A percentile compares a stretch with the other conserved stretches of the same genome.
Conservation (phyloP, 495 filamentous ascomycete genomes). For the Aspergillus sclerotioniger region DNA sequence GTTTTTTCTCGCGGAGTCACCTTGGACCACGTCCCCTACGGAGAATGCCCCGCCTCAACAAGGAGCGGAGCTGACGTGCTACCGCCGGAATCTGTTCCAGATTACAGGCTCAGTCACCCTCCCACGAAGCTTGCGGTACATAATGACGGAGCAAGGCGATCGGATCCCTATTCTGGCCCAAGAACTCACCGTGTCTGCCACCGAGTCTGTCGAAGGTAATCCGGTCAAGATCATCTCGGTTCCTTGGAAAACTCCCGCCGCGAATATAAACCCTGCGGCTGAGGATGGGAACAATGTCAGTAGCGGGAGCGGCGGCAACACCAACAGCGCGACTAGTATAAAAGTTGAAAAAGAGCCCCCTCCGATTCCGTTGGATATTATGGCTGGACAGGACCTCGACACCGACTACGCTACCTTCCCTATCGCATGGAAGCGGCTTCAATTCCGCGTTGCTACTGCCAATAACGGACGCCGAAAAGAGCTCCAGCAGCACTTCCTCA, state of each 20-base stretch:
- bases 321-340: conserved; percentile 45
- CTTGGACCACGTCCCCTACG: conserved; percentile 63
- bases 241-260: conserved; percentile 85
- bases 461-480: conserved; percentile 77
- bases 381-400: conserved; percentile 75
- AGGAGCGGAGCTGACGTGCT: conserved; percentile 81
- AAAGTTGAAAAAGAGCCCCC: conserved; percentile 66
- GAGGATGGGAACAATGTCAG: conserved; percentile 43
- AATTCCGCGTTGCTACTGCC: conserved; percentile 90
- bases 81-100: conserved; percentile 86
- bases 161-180: conserved; percentile 71
- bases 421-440: conserved; percentile 85
- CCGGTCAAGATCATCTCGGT: conserved; percentile 88
- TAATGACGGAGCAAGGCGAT: conserved; percentile 76
- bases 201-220: conserved; percentile 89
- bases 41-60: conserved; percentile 60
- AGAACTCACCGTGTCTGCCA: conserved; percentile 76
- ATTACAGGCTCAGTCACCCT: conserved; percentile 80
- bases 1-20: conserved; percentile 90
- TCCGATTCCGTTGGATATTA: conserved; percentile 68
- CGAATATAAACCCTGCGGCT: conserved; percentile 54
- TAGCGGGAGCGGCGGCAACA: neutral
- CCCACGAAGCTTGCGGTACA: conserved; percentile 66
- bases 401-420: conserved; percentile 77
- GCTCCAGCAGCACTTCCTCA: conserved; percentile 78